These are phyloP conservation scores for Carex littledalei DNA, from an alignment of 176 grass and related monocot genomes.

Conservation along the genomic window DNA sequence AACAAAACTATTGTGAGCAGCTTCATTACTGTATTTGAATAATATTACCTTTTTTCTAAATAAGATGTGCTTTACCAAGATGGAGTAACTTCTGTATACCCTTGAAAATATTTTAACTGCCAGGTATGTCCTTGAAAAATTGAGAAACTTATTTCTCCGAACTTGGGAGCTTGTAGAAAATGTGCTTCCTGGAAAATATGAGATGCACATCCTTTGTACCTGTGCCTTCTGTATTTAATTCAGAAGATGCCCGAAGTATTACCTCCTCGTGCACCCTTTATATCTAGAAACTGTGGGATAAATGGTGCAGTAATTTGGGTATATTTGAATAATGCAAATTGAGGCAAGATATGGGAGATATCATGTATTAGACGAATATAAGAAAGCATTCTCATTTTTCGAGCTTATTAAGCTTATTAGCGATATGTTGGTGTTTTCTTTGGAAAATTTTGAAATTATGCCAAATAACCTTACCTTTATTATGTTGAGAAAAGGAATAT, in stretches of 20 bases:
- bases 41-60: background rate
- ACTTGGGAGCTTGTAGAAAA: background rate
- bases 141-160: background rate
- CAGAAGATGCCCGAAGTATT: background rate
- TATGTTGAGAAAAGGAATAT: constrained; percentile 51
- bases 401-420: background rate
- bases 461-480: background rate
- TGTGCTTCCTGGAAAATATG: background rate
- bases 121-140: background rate
- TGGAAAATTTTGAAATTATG: background rate
- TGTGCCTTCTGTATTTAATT: background rate
- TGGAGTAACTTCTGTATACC: background rate
- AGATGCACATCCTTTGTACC: background rate
- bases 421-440: background rate
- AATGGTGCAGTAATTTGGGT: background rate
- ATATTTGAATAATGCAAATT: background rate
- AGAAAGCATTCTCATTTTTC: background rate
- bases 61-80: background rate
- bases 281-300: background rate
- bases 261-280: background rate
- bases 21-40: background rate
- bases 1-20: constrained; percentile 56
- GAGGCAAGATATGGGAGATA: background rate
- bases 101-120: background rate
- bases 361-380: background rate